Base-by-base conservation (phyloP, 2,329 filamentous ascomycete species). In the Colletotrichum siamense region DNA sequence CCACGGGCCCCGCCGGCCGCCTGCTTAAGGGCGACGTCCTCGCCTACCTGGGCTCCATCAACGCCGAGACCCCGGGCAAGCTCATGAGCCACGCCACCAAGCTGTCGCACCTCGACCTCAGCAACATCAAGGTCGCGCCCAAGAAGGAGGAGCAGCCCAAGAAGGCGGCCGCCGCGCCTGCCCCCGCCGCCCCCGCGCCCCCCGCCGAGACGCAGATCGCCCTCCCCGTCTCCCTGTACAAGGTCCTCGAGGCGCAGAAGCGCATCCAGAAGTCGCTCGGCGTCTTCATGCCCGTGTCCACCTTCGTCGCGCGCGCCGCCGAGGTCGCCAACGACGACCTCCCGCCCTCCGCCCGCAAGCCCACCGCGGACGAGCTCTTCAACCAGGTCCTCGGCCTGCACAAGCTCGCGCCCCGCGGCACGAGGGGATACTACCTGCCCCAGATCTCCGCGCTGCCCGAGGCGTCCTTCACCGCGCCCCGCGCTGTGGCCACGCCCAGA, bases 21-120 rank as follows among this genome's bases (percentile, higher is more conserved):
- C 89, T 99, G 71, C 90, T 99, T 77, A 99, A 99, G 90, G 97
- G 97, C 72, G 97, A 99, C 83, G 94, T 99, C 8, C 92, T 99
- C 70, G 96, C 96, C 64, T 97, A 96, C 85, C 86, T 99, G 18
- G 97, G 97, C 78, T 89, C 90, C 80, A 95, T 98, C 81, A 89
- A 93, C 76, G 88, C 92, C 78, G 89, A 92, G 75, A 94, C 95
- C 79, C 94, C 96, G 3, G 90, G 91, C 26, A 89, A 92, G 77
- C 90, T 96, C 80, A 94, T 95, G 71, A 88, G 91, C 74, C 92
- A 92, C 69, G 93, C 98, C 82, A 89, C 92, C 76, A 94, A 95
- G 85, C 92, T 97, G 65, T 88, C 91, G 57, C 95, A 98, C 84
- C 92, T 99, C 69, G 96, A 99, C 84, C 92, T 99, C 28, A 97